Evolutionary conservation across 306 rosid species (phyloP).

Genomic region (Acmispon strigosus): DNA sequence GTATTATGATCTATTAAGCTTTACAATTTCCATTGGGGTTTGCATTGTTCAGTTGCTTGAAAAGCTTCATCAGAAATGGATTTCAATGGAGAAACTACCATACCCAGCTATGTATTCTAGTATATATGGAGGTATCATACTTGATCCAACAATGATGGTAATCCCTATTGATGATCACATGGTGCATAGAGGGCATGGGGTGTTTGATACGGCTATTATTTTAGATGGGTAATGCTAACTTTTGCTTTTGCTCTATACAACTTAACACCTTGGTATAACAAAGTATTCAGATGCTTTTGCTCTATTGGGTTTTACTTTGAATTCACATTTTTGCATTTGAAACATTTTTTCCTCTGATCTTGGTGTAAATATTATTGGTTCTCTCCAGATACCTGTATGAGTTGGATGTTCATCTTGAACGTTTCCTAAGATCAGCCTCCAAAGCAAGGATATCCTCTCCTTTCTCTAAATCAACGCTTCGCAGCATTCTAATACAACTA

Average conservation of each 20-base stretch:
- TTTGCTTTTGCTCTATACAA: not conserved
- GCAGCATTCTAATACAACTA: constrained; percentile 75
- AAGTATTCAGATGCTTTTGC: not conserved
- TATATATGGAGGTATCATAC: constrained; percentile 76
- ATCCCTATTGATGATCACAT: constrained; percentile 62
- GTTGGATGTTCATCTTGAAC: constrained; percentile 72
- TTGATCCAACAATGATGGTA: constrained; percentile 78
- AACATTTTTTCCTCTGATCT: not conserved
- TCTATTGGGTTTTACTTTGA: not conserved
- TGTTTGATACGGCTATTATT: constrained; percentile 50
- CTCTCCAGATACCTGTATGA: constrained; percentile 65
- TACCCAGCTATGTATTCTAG: constrained; percentile 90
- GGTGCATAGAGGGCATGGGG: constrained; percentile 63
- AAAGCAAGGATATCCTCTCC: constrained; percentile 66
- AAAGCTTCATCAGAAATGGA: constrained; percentile 75
- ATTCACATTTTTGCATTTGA: not conserved
- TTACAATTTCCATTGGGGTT: constrained; percentile 10
- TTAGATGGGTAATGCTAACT: constrained; percentile 51
- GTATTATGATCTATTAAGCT: not conserved
- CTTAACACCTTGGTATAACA: not conserved
- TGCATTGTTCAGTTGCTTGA: constrained; percentile 56
- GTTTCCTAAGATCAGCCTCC: constrained; percentile 75
- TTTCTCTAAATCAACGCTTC: constrained; percentile 50
- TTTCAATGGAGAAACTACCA: constrained; percentile 52
- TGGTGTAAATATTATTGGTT: not conserved